Conservation (phyloP, 805 yeast species). For the Saturnispora mendoncae region DNA sequence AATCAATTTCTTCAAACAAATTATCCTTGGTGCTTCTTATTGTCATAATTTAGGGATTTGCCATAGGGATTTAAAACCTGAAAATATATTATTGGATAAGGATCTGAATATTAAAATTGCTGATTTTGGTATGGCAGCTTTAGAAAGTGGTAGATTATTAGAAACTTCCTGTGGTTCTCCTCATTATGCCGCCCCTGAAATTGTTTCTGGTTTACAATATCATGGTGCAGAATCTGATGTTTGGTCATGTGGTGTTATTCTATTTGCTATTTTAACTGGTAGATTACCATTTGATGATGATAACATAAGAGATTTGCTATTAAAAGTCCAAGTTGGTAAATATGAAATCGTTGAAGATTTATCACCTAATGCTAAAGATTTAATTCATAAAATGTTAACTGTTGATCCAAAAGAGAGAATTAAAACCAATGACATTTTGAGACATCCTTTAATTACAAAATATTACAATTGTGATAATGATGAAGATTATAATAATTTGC, state of each 20-base stretch:
- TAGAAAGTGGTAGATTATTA: constrained; percentile 67
- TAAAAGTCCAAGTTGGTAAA: constrained; percentile 87
- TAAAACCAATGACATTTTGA: constrained; percentile 62
- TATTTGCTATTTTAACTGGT: constrained; percentile 90
- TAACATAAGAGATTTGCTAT: constrained; percentile 73
- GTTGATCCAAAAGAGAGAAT: constrained; percentile 80
- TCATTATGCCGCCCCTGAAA: constrained; percentile 97
- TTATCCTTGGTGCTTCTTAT: constrained; percentile 54
- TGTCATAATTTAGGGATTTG: constrained; percentile 63
- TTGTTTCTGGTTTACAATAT: constrained; percentile 88
- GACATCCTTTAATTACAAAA: constrained; percentile 74
- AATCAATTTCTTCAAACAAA: constrained; percentile 71
- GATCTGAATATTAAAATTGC: constrained; percentile 89
- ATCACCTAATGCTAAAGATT: constrained; percentile 78
- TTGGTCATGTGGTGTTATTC: constrained; percentile 96
- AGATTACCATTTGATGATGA: constrained; percentile 96
- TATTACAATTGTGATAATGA: constrained; percentile 44
- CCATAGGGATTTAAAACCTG: constrained; percentile 76
- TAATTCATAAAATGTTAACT: constrained; percentile 69
- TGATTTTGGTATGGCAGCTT: constrained; percentile 98
- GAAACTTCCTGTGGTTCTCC: constrained; percentile 98
- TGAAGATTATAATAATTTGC: constrained; percentile 33
- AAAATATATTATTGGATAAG: constrained; percentile 69
- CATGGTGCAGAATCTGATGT: constrained; percentile 97
- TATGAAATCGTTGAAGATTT: constrained; percentile 76